Conservation (phyloP, 805 yeast species). For the Sugiyamaella valdiviana region DNA sequence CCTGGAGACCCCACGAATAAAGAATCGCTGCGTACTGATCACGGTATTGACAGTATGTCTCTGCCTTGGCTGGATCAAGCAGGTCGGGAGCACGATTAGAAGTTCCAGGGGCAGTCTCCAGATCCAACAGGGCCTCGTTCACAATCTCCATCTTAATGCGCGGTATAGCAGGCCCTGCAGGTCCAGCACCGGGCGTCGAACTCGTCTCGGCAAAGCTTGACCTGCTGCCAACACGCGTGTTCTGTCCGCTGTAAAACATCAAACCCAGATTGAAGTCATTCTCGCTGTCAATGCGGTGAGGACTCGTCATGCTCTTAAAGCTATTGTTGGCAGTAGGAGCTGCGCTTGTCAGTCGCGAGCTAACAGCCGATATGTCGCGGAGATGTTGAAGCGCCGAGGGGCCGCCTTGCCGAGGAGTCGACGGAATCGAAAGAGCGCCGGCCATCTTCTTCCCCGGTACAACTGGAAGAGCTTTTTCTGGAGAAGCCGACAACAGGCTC, state of each 20-base stretch:
- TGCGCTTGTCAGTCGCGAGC: neutral
- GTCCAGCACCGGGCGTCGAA: neutral
- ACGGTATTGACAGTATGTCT: slow-evolving; percentile 42
- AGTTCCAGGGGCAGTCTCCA: slow-evolving; percentile 31
- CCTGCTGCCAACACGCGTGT: slow-evolving; percentile 19
- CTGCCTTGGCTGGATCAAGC: slow-evolving; percentile 36
- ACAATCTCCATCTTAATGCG: slow-evolving; percentile 43
- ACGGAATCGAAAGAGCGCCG: slow-evolving; percentile 7
- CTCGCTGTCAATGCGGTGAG: slow-evolving; percentile 10
- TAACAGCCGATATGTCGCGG: slow-evolving; percentile 2
- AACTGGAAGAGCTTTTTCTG: slow-evolving; percentile 14
- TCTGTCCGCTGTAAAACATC: slow-evolving; percentile 22
- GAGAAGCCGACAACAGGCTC: slow-evolving; percentile 42
- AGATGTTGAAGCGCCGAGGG: neutral
- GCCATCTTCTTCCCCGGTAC: slow-evolving; percentile 10
- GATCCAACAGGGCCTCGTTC: slow-evolving; percentile 40
- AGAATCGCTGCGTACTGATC: slow-evolving; percentile 71
- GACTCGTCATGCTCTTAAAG: neutral
- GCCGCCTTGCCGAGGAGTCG: slow-evolving; percentile 2
- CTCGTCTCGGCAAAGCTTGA: slow-evolving; percentile 1
- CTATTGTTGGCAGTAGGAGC: slow-evolving; percentile 7
- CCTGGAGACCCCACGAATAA: slow-evolving; percentile 76
- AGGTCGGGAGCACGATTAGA: slow-evolving; percentile 34
- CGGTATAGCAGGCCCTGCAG: slow-evolving; percentile 3
- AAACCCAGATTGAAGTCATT: slow-evolving; percentile 15